phyloP scores from a whole-genome alignment of 495 filamentous ascomycete genomes.

The Podospora anserina region DNA sequence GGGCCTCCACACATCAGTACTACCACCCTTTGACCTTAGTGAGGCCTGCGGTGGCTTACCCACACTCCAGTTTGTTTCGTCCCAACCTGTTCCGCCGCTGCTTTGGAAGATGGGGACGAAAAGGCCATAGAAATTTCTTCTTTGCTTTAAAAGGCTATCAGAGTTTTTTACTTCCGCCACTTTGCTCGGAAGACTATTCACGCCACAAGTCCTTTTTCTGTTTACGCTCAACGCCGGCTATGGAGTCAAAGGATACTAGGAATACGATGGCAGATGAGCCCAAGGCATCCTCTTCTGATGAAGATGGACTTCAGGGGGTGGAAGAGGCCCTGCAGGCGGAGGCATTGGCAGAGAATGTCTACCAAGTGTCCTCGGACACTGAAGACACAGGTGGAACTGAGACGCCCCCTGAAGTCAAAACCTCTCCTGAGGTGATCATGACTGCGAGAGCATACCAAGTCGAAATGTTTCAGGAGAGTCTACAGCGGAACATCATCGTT shows the following conservation, averaged over 20 bases:
- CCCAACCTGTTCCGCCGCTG: not conserved
- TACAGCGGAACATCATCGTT: slow-evolving; percentile 79
- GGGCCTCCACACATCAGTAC: not conserved
- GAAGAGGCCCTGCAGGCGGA: not conserved
- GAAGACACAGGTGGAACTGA: slow-evolving; percentile 14
- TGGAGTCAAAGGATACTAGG: not conserved
- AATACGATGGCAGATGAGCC: not conserved
- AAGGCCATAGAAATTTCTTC: not conserved
- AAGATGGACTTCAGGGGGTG: not conserved
- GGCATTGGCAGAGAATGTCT: not conserved
- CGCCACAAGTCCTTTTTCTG: not conserved
- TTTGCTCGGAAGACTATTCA: not conserved
- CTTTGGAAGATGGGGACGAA: not conserved
- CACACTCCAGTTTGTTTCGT: not conserved
- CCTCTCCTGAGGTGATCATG: slow-evolving; percentile 27
- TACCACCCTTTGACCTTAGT: not conserved
- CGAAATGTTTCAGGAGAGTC: slow-evolving; percentile 86
- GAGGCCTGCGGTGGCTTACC: not conserved
- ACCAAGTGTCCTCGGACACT: not conserved
- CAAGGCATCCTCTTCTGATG: not conserved
- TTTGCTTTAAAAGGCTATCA: not conserved
- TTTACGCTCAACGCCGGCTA: not conserved
- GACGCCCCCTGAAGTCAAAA: slow-evolving; percentile 7
- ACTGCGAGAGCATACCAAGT: slow-evolving; percentile 72
- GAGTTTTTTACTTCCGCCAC: not conserved